These are phyloP conservation scores for Aspergillus ellipticus DNA, from an alignment of 495 filamentous ascomycete species.

Conservation along the genomic window DNA sequence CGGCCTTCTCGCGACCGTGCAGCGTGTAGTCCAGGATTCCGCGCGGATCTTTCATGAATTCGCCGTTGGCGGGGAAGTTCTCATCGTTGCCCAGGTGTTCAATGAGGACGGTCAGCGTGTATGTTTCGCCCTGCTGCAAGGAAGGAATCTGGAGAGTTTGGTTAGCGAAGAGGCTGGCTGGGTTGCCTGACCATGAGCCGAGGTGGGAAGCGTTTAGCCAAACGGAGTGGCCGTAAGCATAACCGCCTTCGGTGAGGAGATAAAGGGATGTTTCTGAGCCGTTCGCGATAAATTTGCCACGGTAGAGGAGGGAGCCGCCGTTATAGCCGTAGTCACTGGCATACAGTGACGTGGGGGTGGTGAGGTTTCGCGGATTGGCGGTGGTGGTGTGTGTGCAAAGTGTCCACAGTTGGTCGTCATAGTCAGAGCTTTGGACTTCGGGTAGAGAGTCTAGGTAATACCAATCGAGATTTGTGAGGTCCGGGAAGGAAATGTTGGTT, in stretches of 20 bases:
- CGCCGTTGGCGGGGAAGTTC: slow-evolving; percentile 49
- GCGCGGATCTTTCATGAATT: slow-evolving; percentile 49
- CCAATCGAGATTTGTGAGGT: neutral
- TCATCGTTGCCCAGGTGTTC: slow-evolving; percentile 71
- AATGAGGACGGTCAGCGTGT: slow-evolving; percentile 62
- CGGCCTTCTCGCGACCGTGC: slow-evolving; percentile 32
- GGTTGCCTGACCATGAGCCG: slow-evolving; percentile 50
- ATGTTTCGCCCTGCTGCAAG: slow-evolving; percentile 43
- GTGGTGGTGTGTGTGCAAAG: slow-evolving; percentile 51
- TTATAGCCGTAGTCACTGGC: slow-evolving; percentile 71
- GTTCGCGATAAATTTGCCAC: slow-evolving; percentile 57
- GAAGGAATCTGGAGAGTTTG: slow-evolving; percentile 17
- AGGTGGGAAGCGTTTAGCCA: slow-evolving; percentile 54
- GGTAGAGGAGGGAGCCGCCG: slow-evolving; percentile 60
- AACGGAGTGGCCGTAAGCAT: slow-evolving; percentile 50
- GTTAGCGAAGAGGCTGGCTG: slow-evolving; percentile 30
- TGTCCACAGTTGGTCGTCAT: slow-evolving; percentile 64
- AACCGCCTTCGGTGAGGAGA: slow-evolving; percentile 55
- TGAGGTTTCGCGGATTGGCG: slow-evolving; percentile 56
- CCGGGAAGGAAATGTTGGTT: neutral
- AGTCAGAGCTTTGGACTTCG: slow-evolving; percentile 54
- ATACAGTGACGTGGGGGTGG: slow-evolving; percentile 51
- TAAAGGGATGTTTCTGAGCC: slow-evolving; percentile 56
- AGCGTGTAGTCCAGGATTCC: slow-evolving; percentile 59
- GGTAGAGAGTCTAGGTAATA: slow-evolving; percentile 53